These are phyloP conservation scores for Alternaria rosae DNA, from an alignment of 2,329 filamentous ascomycete species.

Conservation along the genomic window DNA sequence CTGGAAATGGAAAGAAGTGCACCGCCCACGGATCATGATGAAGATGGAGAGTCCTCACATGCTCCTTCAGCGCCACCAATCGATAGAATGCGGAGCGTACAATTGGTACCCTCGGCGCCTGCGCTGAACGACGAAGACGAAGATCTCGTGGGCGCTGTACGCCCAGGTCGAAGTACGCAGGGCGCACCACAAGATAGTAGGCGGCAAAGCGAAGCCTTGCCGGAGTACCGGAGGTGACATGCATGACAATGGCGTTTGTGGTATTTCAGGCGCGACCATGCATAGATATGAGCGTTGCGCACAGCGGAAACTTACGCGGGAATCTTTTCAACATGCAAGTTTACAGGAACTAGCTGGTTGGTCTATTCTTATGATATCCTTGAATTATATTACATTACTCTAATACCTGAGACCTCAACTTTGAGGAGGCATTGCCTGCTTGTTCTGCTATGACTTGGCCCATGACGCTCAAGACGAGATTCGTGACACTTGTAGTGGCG, in stretches of 20 bases:
- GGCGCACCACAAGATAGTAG: slow-evolving; percentile 10
- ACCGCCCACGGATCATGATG: slow-evolving; percentile 41
- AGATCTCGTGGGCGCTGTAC: slow-evolving; percentile 38
- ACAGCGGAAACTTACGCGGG: not conserved
- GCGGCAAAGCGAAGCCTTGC: slow-evolving; percentile 37
- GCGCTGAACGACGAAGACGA: slow-evolving; percentile 46
- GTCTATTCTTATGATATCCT: not conserved
- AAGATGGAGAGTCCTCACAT: slow-evolving; percentile 26
- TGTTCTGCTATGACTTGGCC: not conserved
- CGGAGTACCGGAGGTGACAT: slow-evolving; percentile 39
- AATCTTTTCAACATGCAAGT: not conserved
- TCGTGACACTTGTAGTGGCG: not conserved
- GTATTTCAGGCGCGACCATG: not conserved
- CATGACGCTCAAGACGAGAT: not conserved
- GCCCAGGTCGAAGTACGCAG: slow-evolving; percentile 23
- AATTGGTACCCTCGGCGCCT: slow-evolving; percentile 40
- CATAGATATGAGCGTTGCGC: not conserved
- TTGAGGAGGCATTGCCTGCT: not conserved
- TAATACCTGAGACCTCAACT: not conserved
- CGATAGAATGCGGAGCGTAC: slow-evolving; percentile 12
- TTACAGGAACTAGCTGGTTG: not conserved
- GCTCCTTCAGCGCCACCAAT: slow-evolving; percentile 29
- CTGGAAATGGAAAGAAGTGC: slow-evolving; percentile 53
- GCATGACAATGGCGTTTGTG: slow-evolving; percentile 5
- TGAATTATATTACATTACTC: not conserved